Percentiles rank a stretch among this genome's conserved stretches.
Evolutionary conservation across 345 rosid genomes (phyloP).

Genomic region (Aethionema arabicum): DNA sequence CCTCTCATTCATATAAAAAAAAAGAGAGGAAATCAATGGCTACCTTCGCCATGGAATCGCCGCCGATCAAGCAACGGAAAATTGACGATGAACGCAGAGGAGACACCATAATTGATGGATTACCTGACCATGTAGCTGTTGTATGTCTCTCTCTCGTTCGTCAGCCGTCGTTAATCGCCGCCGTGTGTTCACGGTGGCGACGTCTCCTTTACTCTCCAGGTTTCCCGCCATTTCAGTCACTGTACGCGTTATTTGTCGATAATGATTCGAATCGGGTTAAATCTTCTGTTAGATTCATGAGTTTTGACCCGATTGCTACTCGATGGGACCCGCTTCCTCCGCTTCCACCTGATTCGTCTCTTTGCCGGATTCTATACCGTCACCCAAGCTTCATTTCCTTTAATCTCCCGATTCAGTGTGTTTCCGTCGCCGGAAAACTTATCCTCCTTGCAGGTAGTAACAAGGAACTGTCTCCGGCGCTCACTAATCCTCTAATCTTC

Average conservation of each 20-base stretch:
- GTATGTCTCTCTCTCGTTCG: slow-evolving; percentile 38
- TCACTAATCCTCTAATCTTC: slow-evolving; percentile 49
- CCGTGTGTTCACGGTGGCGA: slow-evolving; percentile 54
- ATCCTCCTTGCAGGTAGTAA: slow-evolving; percentile 47
- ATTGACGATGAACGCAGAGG: neutral
- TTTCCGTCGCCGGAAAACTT: slow-evolving; percentile 43
- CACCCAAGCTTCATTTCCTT: slow-evolving; percentile 50
- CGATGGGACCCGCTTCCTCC: slow-evolving; percentile 48
- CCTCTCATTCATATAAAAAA: slow-evolving; percentile 24
- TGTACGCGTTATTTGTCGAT: slow-evolving; percentile 42
- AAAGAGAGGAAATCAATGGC: slow-evolving; percentile 24
- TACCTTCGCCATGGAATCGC: neutral
- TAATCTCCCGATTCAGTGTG: slow-evolving; percentile 46
- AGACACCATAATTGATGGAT: slow-evolving; percentile 38
- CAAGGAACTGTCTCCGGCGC: slow-evolving; percentile 43
- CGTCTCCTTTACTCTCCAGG: slow-evolving; percentile 50
- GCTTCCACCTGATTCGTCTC: slow-evolving; percentile 37
- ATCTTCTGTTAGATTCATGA: slow-evolving; percentile 32
- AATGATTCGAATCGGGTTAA: slow-evolving; percentile 20
- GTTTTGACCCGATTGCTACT: slow-evolving; percentile 46
- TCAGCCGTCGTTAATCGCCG: slow-evolving; percentile 45
- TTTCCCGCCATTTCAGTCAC: slow-evolving; percentile 47
- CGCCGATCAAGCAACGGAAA: slow-evolving; percentile 27
- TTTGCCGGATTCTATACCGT: slow-evolving; percentile 43
- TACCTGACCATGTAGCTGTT: slow-evolving; percentile 52